Evolutionary conservation across 108 stramenopile species (phyloP).

Genomic region (Stephanodiscus triporus): DNA sequence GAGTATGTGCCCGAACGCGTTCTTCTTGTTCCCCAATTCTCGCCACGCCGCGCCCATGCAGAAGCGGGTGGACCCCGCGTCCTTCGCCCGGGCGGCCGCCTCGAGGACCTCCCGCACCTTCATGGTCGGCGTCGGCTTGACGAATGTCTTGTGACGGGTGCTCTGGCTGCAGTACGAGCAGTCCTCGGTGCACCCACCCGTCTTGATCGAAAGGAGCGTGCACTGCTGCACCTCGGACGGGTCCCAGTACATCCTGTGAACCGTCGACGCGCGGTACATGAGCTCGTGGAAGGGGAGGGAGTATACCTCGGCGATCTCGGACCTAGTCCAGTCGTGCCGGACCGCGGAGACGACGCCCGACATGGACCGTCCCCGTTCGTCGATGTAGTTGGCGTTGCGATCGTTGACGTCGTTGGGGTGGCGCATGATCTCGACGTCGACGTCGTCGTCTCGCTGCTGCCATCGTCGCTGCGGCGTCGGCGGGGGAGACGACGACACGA

Average conservation of each 20-base stretch:
- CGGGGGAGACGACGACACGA: conserved; percentile 23
- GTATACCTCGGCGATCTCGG: conserved; percentile 92
- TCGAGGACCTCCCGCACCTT: conserved; percentile 97
- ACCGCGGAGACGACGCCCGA: conserved; percentile 72
- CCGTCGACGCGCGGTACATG: conserved; percentile 92
- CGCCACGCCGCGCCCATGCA: conserved; percentile 99
- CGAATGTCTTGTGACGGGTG: conserved; percentile 95
- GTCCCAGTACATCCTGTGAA: conserved; percentile 98
- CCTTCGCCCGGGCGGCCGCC: conserved; percentile 94
- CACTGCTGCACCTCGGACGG: conserved; percentile 97
- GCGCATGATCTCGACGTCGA: conserved; percentile 13
- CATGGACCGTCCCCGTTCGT: conserved; percentile 72
- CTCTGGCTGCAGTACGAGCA: conserved; percentile 97
- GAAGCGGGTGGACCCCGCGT: conserved; percentile 96
- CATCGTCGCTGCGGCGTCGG: neutral
- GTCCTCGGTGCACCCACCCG: conserved; percentile 98
- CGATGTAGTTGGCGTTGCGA: conserved; percentile 74
- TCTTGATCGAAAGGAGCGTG: conserved; percentile 96
- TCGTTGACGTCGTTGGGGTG: conserved; percentile 76
- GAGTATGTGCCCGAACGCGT: conserved; percentile 95
- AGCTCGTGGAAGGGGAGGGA: conserved; percentile 94
- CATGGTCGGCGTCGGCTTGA: conserved; percentile 98
- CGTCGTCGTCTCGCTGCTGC: neutral
- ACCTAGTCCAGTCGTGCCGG: conserved; percentile 93
- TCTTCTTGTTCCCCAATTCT: conserved; percentile 97